Conservation (phyloP, 495 filamentous ascomycete species). For the Neurospora sp. region DNA sequence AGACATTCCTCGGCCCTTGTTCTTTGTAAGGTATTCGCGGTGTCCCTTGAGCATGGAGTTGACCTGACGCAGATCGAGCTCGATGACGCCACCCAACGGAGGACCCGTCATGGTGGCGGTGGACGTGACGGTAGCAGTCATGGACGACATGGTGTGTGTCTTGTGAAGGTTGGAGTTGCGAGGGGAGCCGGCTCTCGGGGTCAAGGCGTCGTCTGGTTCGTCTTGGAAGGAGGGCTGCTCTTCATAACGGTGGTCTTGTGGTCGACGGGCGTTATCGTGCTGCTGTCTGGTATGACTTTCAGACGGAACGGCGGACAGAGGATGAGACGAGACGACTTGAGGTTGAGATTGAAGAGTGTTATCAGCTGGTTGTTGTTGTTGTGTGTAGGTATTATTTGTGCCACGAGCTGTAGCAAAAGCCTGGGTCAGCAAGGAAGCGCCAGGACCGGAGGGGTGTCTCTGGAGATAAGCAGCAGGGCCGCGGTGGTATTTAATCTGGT, state of each 20-base stretch:
- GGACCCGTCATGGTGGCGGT: conserved; percentile 6
- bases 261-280: conserved; percentile 6
- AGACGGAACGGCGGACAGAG: conserved; percentile 3
- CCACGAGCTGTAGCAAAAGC: conserved; percentile 44
- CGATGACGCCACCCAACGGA: not conserved
- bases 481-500: conserved; percentile 37
- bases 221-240: not conserved
- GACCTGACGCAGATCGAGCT: conserved; percentile 20
- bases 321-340: conserved; percentile 7
- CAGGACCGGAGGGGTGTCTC: conserved; percentile 21
- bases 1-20: conserved; percentile 25
- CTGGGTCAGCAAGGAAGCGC: conserved; percentile 40
- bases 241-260: not conserved
- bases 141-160: conserved; percentile 11
- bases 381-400: conserved; percentile 13
- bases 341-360: conserved; percentile 2
- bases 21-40: conserved; percentile 24
- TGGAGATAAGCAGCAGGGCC: conserved; percentile 26
- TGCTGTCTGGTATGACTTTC: conserved; percentile 16
- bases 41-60: conserved; percentile 28
- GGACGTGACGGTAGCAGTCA: conserved; percentile 11
- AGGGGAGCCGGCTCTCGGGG: conserved; percentile 19
- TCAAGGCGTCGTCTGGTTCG: conserved; percentile 16
- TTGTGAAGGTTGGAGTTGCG: not conserved
- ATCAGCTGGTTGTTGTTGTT: not conserved